Evolutionary conservation across 768 basidiomycete species (phyloP).

Genomic region (Tubosaeta sp.): DNA sequence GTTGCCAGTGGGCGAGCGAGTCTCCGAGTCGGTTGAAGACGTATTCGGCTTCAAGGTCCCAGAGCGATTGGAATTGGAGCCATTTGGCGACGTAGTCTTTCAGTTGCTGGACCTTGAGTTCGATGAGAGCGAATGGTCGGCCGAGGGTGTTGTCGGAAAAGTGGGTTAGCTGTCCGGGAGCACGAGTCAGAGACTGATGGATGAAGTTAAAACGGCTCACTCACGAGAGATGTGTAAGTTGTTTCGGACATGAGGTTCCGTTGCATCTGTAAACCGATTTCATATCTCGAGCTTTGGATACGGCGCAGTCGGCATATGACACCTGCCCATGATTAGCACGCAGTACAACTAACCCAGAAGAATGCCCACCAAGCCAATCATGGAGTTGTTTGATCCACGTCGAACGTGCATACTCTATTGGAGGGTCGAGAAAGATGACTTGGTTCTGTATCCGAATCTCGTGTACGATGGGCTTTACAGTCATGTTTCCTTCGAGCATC

Average conservation of each 20-base stretch:
- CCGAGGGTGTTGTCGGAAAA: constrained; percentile 72
- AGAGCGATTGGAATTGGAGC: constrained; percentile 98
- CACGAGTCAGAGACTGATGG: constrained; percentile 6
- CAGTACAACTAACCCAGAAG: background rate
- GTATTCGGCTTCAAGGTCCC: constrained; percentile 97
- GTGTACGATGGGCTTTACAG: constrained; percentile 82
- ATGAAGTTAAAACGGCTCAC: constrained; percentile 19
- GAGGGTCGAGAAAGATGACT: constrained; percentile 97
- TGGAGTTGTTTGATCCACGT: constrained; percentile 89
- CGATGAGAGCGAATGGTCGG: constrained; percentile 81
- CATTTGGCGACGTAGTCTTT: constrained; percentile 93
- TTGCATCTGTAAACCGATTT: constrained; percentile 93
- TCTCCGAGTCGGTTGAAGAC: constrained; percentile 96
- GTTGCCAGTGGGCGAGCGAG: constrained; percentile 90
- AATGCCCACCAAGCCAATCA: constrained; percentile 69
- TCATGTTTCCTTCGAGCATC: constrained; percentile 71
- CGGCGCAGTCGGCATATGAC: constrained; percentile 82
- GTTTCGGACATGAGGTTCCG: constrained; percentile 58
- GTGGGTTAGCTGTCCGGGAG: constrained; percentile 53
- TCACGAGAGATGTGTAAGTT: constrained; percentile 78
- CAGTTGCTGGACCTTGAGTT: constrained; percentile 81
- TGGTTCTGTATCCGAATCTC: constrained; percentile 99
- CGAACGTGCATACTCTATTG: constrained; percentile 89
- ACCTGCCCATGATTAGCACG: constrained; percentile 38
- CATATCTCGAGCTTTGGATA: constrained; percentile 94